Base-by-base conservation (phyloP, 257 asterid genomes). In the Ophiorrhiza pumila region DNA sequence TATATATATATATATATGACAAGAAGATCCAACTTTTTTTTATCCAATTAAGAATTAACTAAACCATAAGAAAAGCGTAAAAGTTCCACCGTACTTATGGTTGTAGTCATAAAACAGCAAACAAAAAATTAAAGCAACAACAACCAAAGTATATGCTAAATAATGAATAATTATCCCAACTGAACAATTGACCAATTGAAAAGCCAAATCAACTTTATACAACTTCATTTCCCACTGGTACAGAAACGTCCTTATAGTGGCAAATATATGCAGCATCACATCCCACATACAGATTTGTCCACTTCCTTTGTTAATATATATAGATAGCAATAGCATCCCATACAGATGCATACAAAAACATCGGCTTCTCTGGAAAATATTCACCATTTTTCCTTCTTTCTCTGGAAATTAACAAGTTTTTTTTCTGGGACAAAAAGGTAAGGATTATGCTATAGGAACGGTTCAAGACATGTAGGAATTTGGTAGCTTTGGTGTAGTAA, bases 11-110 rank as follows among this genome's bases (percentile, higher is more conserved):
- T n/a, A n/a, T n/a, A n/a, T n/a, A 64, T 52, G 32, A 58, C 31
- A 20, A 61, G 32, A 63, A 71, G 78, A 75, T 73, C 79, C 61
- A 67, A 75, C 76, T 25, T 52, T 74, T 52, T 74, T 60, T 49
- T 18, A 37, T 52, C 20, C 37, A 34, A 34, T 53, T 65, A 46
- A 31, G 22, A 47, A 17, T 56, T 37, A 18, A 31, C 14, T 35
- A 69, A 43, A 65, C 39, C 42, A 6, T 18, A 43, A 23, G 0
- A 5, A 9, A 29, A 25, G 27, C 7, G 18, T 13, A 2, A 23
- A 39, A 63, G 17, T 63, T 31, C 32, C 27, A 2, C 18, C 22
- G 49, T 3, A 37, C 3, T 37, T 37, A 37, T 37, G 37, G 1
- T 37, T 63, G 50, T 35, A 62, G 49, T 35, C 27, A 37, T 46